Conservation (phyloP, 1,139 yeast species). For the Zygotorulaspora mrakii region DNA sequence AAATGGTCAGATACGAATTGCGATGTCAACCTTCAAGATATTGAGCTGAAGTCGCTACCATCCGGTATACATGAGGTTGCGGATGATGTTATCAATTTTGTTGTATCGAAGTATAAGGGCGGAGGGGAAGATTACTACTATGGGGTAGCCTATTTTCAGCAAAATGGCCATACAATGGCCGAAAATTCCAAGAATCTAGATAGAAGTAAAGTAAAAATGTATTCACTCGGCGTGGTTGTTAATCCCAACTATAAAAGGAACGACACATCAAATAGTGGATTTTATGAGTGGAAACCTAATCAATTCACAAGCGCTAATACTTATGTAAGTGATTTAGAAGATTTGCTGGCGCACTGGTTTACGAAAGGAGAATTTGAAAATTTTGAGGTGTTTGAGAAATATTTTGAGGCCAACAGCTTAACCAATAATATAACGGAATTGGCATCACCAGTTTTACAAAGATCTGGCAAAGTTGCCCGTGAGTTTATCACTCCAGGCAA, state of each 20-base stretch:
- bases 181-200: conserved; percentile 35
- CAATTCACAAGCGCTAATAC: conserved; percentile 57
- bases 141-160: conserved; percentile 50
- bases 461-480: conserved; percentile 13
- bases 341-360: conserved; percentile 40
- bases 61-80: conserved; percentile 71
- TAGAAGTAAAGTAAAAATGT: conserved; percentile 58
- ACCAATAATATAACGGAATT: conserved; percentile 15
- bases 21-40: conserved; percentile 33
- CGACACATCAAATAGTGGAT: conserved; percentile 21
- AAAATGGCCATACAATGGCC: conserved; percentile 37
- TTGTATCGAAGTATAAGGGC: conserved; percentile 38
- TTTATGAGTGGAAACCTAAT: conserved; percentile 49
- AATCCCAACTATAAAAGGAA: conserved; percentile 36
- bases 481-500: conserved; percentile 6
- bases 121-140: conserved; percentile 26
- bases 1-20: conserved; percentile 13
- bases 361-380: conserved; percentile 17
- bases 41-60: conserved; percentile 76
- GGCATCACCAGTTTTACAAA: conserved; percentile 23
- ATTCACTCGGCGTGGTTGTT: conserved; percentile 60
- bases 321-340: conserved; percentile 47
- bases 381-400: conserved; percentile 33
- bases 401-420: conserved; percentile 31
- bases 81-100: conserved; percentile 53